Evolutionary conservation across 2,329 filamentous ascomycete species (phyloP).

Genomic region (Apiospora phragmitis): DNA sequence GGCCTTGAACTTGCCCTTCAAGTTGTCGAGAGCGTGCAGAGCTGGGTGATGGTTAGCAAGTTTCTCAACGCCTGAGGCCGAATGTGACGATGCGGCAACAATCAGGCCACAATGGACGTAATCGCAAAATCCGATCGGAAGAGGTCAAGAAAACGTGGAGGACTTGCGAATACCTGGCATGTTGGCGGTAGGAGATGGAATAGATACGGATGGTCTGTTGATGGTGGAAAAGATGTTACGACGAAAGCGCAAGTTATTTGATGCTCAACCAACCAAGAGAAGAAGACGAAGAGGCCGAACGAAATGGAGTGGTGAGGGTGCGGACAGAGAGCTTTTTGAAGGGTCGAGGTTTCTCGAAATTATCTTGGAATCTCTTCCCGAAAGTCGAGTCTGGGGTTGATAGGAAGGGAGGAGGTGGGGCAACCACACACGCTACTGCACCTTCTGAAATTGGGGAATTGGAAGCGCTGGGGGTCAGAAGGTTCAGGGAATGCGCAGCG

Average conservation of each 20-base stretch:
- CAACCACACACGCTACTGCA: not conserved
- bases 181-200: slow-evolving; percentile 29
- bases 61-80: slow-evolving; percentile 17
- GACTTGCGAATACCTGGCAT: slow-evolving; percentile 57
- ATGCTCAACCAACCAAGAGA: not conserved
- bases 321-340: not conserved
- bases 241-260: not conserved
- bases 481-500: slow-evolving; percentile 4
- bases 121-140: slow-evolving; percentile 9
- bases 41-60: slow-evolving; percentile 34
- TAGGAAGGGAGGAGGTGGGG: not conserved
- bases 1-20: slow-evolving; percentile 57
- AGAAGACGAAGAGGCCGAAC: not conserved
- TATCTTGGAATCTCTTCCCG: not conserved
- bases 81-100: not conserved
- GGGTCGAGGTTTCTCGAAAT: not conserved
- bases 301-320: not conserved
- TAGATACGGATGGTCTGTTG: slow-evolving; percentile 13
- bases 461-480: slow-evolving; percentile 5
- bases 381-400: slow-evolving; percentile 10
- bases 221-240: not conserved
- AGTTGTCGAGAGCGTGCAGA: slow-evolving; percentile 51
- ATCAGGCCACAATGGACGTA: not conserved
- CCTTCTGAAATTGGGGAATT: slow-evolving; percentile 10
- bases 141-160: slow-evolving; percentile 13